Evolutionary conservation across 139 green algal species (phyloP).

Genomic region (Chlamydomonas schloesseri): DNA sequence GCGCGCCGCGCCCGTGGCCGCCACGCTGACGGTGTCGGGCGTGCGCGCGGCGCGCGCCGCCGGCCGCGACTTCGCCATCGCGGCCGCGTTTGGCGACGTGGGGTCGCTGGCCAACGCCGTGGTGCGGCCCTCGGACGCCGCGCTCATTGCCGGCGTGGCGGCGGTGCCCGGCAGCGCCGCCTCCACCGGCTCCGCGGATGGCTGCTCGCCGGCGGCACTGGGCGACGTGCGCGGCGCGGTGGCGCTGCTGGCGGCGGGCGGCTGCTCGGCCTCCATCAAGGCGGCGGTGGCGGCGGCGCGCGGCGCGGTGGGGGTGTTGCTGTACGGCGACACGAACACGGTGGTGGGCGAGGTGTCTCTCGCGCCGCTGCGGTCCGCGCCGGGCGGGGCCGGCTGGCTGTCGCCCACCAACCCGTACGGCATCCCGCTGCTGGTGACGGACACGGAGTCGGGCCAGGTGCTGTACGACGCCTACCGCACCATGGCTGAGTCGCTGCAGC

Average conservation of each 20-base stretch:
- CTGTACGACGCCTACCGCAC: neutral
- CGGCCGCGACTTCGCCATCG: neutral
- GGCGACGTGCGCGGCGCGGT: neutral
- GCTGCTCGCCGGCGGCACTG: neutral
- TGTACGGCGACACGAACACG: conserved; percentile 5
- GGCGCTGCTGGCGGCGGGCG: conserved; percentile 11
- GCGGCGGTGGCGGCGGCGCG: neutral
- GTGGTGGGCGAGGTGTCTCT: neutral
- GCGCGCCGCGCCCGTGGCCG: neutral
- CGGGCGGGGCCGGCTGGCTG: neutral
- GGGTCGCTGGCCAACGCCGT: neutral
- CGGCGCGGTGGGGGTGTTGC: neutral
- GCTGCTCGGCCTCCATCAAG: neutral
- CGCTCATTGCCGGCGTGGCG: neutral
- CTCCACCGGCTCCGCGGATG: neutral
- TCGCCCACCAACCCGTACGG: neutral
- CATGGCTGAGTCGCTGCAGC: neutral
- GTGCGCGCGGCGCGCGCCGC: neutral
- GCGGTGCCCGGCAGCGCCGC: neutral
- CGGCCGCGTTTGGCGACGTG: neutral
- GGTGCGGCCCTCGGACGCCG: neutral
- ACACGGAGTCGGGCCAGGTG: neutral
- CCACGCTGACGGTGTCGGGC: neutral
- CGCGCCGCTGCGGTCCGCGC: neutral
- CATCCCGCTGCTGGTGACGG: neutral